A percentile compares a stretch with the other conserved stretches of the same genome.
These are phyloP conservation scores for Kingdonia uniflora DNA, from an alignment of 164 flowering plant species.

Conservation along the genomic window DNA sequence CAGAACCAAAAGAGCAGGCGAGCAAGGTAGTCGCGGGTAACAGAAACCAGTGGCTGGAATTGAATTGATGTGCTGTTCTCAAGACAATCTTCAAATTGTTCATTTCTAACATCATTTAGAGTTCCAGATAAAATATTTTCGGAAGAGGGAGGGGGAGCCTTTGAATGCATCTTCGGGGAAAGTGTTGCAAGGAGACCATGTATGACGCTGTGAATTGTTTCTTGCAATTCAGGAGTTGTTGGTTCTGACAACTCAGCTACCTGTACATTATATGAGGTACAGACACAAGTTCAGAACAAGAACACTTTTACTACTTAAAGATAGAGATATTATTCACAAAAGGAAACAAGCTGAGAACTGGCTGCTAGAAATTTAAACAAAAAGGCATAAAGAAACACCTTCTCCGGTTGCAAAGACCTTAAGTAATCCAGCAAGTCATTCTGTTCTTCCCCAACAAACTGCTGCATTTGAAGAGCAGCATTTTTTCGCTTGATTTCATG, in stretches of 20 bases:
- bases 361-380: too few relatives aligned
- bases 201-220: slow-evolving; percentile 57
- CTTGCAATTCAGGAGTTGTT: slow-evolving; percentile 54
- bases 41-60: slow-evolving; percentile 67
- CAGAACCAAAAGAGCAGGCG: slow-evolving; percentile 79
- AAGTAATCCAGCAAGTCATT: slow-evolving; percentile 80
- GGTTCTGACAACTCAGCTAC: slow-evolving; percentile 85
- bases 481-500: slow-evolving; percentile 60
- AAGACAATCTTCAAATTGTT: slow-evolving; percentile 47
- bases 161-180: slow-evolving; percentile 77
- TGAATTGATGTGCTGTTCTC: slow-evolving; percentile 63
- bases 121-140: slow-evolving; percentile 28
- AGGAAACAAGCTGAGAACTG: too few relatives aligned
- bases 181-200: slow-evolving; percentile 84
- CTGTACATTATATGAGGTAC: slow-evolving; percentile 21
- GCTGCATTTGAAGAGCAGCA: slow-evolving; percentile 88
- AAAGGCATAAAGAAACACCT: slow-evolving; percentile 30
- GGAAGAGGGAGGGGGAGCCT: slow-evolving; percentile 31
- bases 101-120: slow-evolving; percentile 27
- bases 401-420: slow-evolving; percentile 72
- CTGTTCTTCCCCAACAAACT: slow-evolving; percentile 84
- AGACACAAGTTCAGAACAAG: too few relatives aligned
- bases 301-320: not conserved
- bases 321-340: too few relatives aligned
- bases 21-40: slow-evolving; percentile 72